Conservation (phyloP, 441 rosid species). For the Gossypium gossypioides region DNA sequence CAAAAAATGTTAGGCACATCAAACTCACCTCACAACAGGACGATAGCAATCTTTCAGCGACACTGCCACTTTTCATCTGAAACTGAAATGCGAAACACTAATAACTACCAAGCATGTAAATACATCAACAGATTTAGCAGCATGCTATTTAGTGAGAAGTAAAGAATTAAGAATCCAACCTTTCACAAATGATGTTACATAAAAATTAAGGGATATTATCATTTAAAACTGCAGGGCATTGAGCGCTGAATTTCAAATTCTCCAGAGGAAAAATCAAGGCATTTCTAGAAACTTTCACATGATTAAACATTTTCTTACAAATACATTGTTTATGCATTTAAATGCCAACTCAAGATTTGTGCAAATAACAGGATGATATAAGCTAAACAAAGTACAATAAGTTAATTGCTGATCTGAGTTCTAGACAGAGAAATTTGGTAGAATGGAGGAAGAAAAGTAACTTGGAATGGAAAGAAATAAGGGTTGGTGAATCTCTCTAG, state of each 20-base stretch:
- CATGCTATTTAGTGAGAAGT: not conserved
- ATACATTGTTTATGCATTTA: not conserved
- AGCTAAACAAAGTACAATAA: not conserved
- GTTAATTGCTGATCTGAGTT: not conserved
- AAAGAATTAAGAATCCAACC: not conserved
- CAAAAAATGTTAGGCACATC: not conserved
- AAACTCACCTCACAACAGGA: conserved; percentile 80
- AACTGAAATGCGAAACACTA: conserved; percentile 33
- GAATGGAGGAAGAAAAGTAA: not conserved
- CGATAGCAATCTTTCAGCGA: conserved; percentile 57
- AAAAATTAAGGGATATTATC: not conserved
- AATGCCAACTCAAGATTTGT: no score
- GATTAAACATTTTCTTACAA: not conserved
- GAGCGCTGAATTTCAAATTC: not conserved
- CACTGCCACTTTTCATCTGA: conserved; percentile 46
- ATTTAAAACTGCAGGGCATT: not conserved
- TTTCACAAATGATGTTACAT: not conserved
- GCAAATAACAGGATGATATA: not conserved
- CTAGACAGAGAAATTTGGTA: not conserved
- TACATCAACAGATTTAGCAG: conserved; percentile 4
- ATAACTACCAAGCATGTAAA: conserved; percentile 15
- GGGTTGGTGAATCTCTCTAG: not conserved
- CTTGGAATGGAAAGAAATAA: not conserved
- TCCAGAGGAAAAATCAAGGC: not conserved
- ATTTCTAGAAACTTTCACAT: conserved; percentile 5